Evolutionary conservation across 2,329 filamentous ascomycete species (phyloP), one percentile per base, ranked within the genome.

Genomic region (Neopestalotiopsis sp.): DNA sequence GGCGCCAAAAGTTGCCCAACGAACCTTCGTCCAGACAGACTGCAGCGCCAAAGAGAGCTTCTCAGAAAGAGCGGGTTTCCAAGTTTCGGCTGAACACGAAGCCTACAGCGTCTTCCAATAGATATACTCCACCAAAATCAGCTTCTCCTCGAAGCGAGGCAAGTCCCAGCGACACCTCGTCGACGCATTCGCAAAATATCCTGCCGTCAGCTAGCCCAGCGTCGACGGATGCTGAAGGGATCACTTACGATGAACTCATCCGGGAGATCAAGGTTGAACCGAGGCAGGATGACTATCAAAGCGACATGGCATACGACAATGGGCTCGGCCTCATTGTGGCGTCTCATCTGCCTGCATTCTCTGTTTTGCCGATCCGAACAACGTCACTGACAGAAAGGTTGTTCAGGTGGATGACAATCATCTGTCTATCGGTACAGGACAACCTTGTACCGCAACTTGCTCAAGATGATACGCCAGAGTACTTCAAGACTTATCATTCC

Each of bases 401-500:
- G 67, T 70, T 79, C 57, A 76, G 77, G 67, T 78, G 78, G 67
- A 78, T 77, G 65, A 75, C 78, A 70, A 77, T 76, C 24, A 76
- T 79, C 53, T 79, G 77, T 64, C 71, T 79, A 61, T 78, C 76
- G 65, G 76, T 77, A 9, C 72, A 73, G n/a, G 76, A 78, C 68
- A 72, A 72, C 13, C 69, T 74, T 45, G 72, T 79, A 5, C 74
- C 78, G 70, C 78, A 76, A 65, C 78, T 78, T 40, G 73, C 77
- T 53, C 73, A 75, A 28, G 70, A 73, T 30, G 76, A 76, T n/a
- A 76, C 74, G 56, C 77, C 77, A 24, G 76, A 76, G 4, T 79
- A 79, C 68, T 71, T 79, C 73, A 78, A 75, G 68, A 78, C 40
- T 77, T 77, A 79, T 59, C 78, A 78, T 62, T 74, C 76, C 24